These are phyloP conservation scores for Silene uniflora DNA, from an alignment of 148 eudicot genomes.

Conservation along the genomic window DNA sequence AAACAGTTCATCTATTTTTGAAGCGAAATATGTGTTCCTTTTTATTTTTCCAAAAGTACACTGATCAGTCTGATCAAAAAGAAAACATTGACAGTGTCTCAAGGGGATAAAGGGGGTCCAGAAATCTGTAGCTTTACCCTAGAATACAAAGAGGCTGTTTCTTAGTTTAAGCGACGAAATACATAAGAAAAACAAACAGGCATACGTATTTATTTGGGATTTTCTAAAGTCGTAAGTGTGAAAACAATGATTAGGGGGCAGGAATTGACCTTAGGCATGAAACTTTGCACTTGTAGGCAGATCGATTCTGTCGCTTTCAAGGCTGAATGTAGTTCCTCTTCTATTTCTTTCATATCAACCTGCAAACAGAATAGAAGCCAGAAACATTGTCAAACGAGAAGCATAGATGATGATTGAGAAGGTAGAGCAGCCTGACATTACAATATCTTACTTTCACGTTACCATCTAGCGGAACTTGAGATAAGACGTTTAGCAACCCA, in stretches of 20 bases:
- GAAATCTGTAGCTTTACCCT: too few relatives aligned
- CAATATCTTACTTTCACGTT: slow-evolving; percentile 51
- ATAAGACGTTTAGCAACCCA: slow-evolving; percentile 50
- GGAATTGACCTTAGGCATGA: slow-evolving; percentile 46
- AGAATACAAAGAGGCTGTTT: too few relatives aligned
- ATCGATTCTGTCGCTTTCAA: slow-evolving; percentile 50
- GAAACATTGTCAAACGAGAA: slow-evolving; percentile 1
- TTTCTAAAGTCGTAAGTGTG: background rate
- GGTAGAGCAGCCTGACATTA: background rate
- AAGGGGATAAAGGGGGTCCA: too few relatives aligned
- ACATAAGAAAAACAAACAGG: background rate
- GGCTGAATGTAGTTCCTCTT: slow-evolving; percentile 53
- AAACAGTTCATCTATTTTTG: background rate
- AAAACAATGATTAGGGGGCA: background rate
- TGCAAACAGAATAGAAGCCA: slow-evolving; percentile 22
- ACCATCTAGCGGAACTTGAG: slow-evolving; percentile 62
- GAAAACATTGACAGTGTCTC: too few relatives aligned
- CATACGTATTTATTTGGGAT: background rate
- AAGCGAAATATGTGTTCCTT: background rate
- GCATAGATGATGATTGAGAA: slow-evolving; percentile 4
- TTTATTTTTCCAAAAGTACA: too few relatives aligned
- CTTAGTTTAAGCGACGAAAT: too few relatives aligned
- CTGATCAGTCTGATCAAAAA: too few relatives aligned
- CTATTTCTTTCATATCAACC: slow-evolving; percentile 49
- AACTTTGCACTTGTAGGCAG: slow-evolving; percentile 41